phyloP scores from a whole-genome alignment of 2,329 filamentous ascomycete genomes.

The Teratosphaeria zuluensis region DNA sequence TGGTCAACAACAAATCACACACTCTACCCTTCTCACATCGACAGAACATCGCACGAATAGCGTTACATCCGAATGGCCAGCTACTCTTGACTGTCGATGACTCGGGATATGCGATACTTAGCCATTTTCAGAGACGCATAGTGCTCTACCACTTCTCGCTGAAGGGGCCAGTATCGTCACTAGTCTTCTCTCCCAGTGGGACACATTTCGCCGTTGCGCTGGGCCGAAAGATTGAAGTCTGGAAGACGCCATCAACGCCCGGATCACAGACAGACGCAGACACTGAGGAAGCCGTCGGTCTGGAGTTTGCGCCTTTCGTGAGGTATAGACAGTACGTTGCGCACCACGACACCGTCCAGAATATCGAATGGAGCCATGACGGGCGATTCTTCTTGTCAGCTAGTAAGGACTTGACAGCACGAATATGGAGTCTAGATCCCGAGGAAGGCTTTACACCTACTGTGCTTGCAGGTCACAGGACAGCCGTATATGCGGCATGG shows the following conservation, averaged over 20 bases:
- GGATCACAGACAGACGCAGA: constrained; percentile 34
- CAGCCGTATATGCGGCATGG: constrained; percentile 88
- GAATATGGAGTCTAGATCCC: constrained; percentile 86
- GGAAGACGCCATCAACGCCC: constrained; percentile 88
- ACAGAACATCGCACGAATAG: constrained; percentile 82
- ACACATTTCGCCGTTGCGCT: constrained; percentile 83
- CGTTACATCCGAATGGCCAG: constrained; percentile 82
- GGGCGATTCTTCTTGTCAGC: constrained; percentile 90
- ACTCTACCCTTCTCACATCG: constrained; percentile 86
- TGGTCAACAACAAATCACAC: constrained; percentile 86
- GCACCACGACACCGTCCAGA: constrained; percentile 78
- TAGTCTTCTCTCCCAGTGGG: constrained; percentile 85
- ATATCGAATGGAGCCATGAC: constrained; percentile 92
- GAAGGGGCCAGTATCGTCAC: constrained; percentile 66
- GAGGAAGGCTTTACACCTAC: constrained; percentile 87
- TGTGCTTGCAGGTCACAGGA: constrained; percentile 80
- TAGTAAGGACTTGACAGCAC: constrained; percentile 82
- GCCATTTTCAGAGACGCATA: constrained; percentile 77
- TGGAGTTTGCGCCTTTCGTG: constrained; percentile 93
- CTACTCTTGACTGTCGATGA: constrained; percentile 88
- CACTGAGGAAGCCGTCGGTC: constrained; percentile 63
- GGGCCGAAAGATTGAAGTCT: constrained; percentile 82
- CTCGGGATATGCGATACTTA: constrained; percentile 86
- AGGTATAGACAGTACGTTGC: constrained; percentile 75
- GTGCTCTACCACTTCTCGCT: constrained; percentile 95